Evolutionary conservation across 2,329 filamentous ascomycete species (phyloP), one percentile per base, ranked within the genome.

Genomic region (Tolypocladium album): DNA sequence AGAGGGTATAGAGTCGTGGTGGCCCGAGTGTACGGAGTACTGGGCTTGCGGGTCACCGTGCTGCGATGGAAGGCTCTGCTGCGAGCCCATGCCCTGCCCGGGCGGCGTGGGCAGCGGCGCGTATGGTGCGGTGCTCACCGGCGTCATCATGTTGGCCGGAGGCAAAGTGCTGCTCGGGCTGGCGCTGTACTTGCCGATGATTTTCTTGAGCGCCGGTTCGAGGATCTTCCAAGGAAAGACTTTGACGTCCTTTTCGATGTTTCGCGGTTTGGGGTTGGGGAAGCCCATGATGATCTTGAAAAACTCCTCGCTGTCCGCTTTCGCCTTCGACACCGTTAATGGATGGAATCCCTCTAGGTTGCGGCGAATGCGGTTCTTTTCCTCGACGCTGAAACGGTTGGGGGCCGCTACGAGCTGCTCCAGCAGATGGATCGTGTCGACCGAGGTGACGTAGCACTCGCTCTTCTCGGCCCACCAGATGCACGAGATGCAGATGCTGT

Each of bases 261-360:
- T 97, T 63, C 94, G 84, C 22, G 94, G 94, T 75, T 97, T 97
- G 2, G 94, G 94, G 62, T 88, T 90, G 15, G 92, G 91, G 70
- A 97, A 97, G 1, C 86, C 90, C 94, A 99, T 99, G 76, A 99
- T 97, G 68, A 97, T 83, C 78, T 97, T 97, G 85, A 97, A 97
- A 74, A 97, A 97, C 59, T 95, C 91, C 72, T 97, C 93, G 71
- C 90, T 96, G 61, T 97, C 93, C 1, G 86, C 71, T 75, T 96
- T 96, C 61, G 87, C 86, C 75, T 99, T 99, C 66, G 92, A 96
- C 22, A 99, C 92, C 0, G 94, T 99, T 64, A 91, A 76, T 0
- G 94, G 94, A 42, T 90, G 87, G 78, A 96, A 97, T 0, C 92
- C 92, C 72, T 99, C 94, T 40, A 99, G 80, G 69, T 99, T 99